Base-by-base conservation (phyloP, 805 yeast genomes). In the Candida broadrunensis region DNA sequence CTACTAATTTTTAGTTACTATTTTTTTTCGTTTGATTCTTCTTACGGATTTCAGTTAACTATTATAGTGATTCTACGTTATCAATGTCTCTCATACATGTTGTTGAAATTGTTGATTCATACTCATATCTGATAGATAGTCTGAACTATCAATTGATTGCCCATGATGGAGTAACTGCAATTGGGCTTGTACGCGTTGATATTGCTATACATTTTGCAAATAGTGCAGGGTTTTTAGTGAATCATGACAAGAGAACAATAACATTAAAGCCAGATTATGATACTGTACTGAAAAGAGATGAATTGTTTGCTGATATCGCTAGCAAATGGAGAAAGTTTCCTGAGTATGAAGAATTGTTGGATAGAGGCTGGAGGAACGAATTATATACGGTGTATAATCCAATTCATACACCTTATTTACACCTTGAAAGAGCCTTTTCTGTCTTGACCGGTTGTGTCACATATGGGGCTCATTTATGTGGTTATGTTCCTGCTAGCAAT, bases 381-480 rank as follows among this genome's bases (percentile, higher is more conserved):
- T 70, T 78, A 27, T 93, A 88, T 60, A 72, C 83, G 0, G 79
- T 90, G 4, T 88, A 83, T 61, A 72, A 75, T 41, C 80, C 83
- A 0, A 44, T 67, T 0, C 65, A 68, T 14, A 47, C 42, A 1
- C 84, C 85, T 0, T 93, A 91, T 53, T 62, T 88, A 49, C 64
- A 71, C 4, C 61, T 88, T 4, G 99, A 93, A 59, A 71, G 99
- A 32, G 83, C 97, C 0, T 78, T 88, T 42, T 78, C 95, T 12
- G 85, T 87, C 1, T 61, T 88, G 12, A 56, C 91, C 32, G 99
- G 99, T 0, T 84, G 93, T 9, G 81, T 85, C 1, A 88, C 95
- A 44, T 89, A 88, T 59, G 99, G 99, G 1, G 83, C 83, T 3
- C 98, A 93, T 58, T 71, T 90, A 20, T 85, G 79, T 49, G 98